Evolutionary conservation across 495 filamentous ascomycete species (phyloP).

Genomic region (Xylaria telfairii): DNA sequence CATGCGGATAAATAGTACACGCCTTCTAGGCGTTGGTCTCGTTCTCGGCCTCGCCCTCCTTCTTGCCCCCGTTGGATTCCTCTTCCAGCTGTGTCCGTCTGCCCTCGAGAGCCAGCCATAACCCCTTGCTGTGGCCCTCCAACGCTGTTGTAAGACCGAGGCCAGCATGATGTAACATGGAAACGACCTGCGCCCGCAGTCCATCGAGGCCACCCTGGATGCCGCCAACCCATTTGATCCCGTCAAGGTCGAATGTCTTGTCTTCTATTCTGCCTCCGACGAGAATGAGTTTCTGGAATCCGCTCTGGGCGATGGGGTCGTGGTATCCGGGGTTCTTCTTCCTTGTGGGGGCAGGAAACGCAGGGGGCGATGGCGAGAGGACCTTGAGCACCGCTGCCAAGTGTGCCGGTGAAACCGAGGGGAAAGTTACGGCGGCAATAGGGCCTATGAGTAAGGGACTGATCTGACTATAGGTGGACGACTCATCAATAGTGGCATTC

Average conservation of each 20-base stretch:
- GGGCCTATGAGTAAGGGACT: conserved; percentile 82
- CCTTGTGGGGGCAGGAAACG: conserved; percentile 78
- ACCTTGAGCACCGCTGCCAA: conserved; percentile 78
- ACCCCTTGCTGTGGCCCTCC: conserved; percentile 75
- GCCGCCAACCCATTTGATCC: conserved; percentile 82
- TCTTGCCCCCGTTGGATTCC: conserved; percentile 58
- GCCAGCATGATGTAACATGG: conserved; percentile 76
- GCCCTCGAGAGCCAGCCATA: conserved; percentile 86
- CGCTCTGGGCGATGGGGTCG: conserved; percentile 75
- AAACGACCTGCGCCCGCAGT: conserved; percentile 80
- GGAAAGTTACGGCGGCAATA: conserved; percentile 79
- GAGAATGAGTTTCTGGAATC: conserved; percentile 83
- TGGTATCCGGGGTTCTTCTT: conserved; percentile 79
- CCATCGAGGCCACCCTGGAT: conserved; percentile 83
- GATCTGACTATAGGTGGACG: conserved; percentile 60
- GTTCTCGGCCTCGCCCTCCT: conserved; percentile 35
- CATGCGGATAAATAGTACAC: conserved; percentile 17
- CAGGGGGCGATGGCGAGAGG: conserved; percentile 69
- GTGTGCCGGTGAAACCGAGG: conserved; percentile 79
- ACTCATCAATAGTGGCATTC: conserved; percentile 58
- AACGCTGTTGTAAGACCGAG: conserved; percentile 72
- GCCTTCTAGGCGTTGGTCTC: conserved; percentile 38
- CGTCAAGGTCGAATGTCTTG: conserved; percentile 79
- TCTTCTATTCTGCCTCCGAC: conserved; percentile 83
- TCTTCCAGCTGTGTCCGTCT: conserved; percentile 79